phyloP scores from a whole-genome alignment of 805 yeast species.

The Candida incommunis region DNA sequence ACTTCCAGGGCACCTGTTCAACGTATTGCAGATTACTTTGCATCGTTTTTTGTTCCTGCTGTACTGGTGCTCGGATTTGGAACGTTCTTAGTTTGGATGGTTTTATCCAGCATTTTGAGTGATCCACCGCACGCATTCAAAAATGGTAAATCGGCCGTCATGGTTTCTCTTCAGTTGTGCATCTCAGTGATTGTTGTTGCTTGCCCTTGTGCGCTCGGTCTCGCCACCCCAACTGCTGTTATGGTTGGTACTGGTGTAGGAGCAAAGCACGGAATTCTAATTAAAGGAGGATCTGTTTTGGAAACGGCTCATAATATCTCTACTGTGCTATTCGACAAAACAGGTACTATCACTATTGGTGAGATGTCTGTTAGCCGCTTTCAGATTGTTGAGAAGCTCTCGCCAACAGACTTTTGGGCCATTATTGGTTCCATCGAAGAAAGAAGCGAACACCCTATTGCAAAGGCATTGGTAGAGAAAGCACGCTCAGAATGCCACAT shows the following conservation, averaged over 20 bases:
- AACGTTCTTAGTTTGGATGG: constrained; percentile 56
- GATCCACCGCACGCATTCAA: constrained; percentile 37
- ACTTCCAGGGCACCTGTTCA: constrained; percentile 82
- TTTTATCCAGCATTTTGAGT: constrained; percentile 23
- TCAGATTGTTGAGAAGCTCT: constrained; percentile 6
- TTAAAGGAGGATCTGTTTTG: constrained; percentile 84
- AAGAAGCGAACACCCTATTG: constrained; percentile 81
- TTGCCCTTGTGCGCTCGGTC: constrained; percentile 95
- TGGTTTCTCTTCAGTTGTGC: constrained; percentile 60
- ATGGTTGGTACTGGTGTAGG: constrained; percentile 99
- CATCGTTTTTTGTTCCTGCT: constrained; percentile 72
- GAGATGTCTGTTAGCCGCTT: constrained; percentile 37
- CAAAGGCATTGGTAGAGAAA: constrained; percentile 44
- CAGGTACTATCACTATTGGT: constrained; percentile 90
- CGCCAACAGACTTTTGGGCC: constrained; percentile 31
- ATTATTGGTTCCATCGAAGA: constrained; percentile 46
- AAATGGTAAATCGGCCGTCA: constrained; percentile 40
- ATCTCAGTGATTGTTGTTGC: constrained; percentile 94
- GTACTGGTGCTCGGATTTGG: constrained; percentile 45
- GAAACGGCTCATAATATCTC: constrained; percentile 56
- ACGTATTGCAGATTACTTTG: constrained; percentile 70
- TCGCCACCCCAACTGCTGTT: constrained; percentile 96
- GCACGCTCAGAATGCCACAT: constrained; percentile 14
- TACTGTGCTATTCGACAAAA: constrained; percentile 76
- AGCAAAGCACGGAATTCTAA: constrained; percentile 74